Evolutionary conservation across 306 rosid genomes (phyloP).

Genomic region (Potentilla sterilis): DNA sequence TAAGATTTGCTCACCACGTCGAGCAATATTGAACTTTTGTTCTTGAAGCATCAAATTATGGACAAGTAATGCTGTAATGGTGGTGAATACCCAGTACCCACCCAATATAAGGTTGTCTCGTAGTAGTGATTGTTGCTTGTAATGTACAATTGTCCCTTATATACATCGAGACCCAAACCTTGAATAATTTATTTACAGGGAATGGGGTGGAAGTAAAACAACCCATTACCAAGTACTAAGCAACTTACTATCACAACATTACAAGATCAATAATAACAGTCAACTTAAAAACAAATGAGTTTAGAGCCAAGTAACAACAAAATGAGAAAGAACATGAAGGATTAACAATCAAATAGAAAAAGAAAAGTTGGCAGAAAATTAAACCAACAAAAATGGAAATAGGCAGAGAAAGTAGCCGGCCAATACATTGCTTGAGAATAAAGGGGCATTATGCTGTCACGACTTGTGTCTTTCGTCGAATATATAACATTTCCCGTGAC

Average conservation of each 20-base stretch:
- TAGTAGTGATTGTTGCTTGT: background rate
- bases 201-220: background rate
- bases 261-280: background rate
- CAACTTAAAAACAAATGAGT: background rate
- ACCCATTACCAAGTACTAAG: no score
- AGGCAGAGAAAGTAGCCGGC: background rate
- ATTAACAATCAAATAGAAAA: background rate
- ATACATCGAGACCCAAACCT: slow-evolving; percentile 12
- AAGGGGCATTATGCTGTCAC: slow-evolving; percentile 35
- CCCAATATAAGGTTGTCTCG: background rate
- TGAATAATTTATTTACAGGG: background rate
- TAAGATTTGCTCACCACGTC: background rate
- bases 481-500: slow-evolving; percentile 20
- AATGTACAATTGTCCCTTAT: background rate
- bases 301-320: background rate
- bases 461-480: slow-evolving; percentile 14
- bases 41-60: background rate
- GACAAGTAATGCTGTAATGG: background rate
- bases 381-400: background rate
- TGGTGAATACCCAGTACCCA: no score
- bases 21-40: background rate
- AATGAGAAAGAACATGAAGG: background rate
- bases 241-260: background rate
- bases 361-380: background rate
- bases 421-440: slow-evolving; percentile 17